Conservation (phyloP, 495 filamentous ascomycete species). For the Penicillium daleae region DNA sequence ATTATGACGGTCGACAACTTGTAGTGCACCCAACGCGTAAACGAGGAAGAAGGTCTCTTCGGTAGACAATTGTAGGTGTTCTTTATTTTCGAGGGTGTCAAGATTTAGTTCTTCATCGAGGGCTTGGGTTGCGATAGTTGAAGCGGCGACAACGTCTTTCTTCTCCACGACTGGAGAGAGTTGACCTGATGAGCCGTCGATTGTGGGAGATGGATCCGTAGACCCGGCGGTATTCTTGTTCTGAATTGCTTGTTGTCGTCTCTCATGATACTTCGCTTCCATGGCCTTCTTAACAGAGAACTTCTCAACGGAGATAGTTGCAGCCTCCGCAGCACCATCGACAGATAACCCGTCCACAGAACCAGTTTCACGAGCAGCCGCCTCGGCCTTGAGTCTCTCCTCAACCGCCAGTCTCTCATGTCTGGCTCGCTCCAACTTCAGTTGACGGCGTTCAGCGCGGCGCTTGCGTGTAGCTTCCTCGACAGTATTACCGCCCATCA, state of each 20-base stretch:
- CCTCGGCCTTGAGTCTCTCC: slow-evolving; percentile 66
- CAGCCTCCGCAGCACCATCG: neutral
- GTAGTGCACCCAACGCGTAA: slow-evolving; percentile 79
- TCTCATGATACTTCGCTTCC: slow-evolving; percentile 39
- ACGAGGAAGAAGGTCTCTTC: slow-evolving; percentile 93
- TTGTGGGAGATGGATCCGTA: slow-evolving; percentile 11
- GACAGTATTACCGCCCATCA: slow-evolving; percentile 64
- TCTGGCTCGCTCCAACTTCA: slow-evolving; percentile 89
- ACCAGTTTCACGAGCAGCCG: slow-evolving; percentile 42
- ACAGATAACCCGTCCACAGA: neutral
- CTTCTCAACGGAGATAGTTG: slow-evolving; percentile 31
- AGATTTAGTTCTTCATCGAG: slow-evolving; percentile 36
- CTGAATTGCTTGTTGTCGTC: slow-evolving; percentile 28
- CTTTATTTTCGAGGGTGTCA: slow-evolving; percentile 66
- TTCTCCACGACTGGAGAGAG: slow-evolving; percentile 66
- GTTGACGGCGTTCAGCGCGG: slow-evolving; percentile 76
- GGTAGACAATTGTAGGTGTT: slow-evolving; percentile 85
- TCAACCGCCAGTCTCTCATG: slow-evolving; percentile 81
- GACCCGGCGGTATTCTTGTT: slow-evolving; percentile 16
- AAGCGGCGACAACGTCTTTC: slow-evolving; percentile 53
- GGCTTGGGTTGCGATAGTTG: slow-evolving; percentile 39
- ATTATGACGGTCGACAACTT: slow-evolving; percentile 61
- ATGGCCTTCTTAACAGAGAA: slow-evolving; percentile 48
- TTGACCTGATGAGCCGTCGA: slow-evolving; percentile 62
- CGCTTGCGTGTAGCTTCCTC: slow-evolving; percentile 79